phyloP scores from a whole-genome alignment of 441 rosid species.

The Corymbia calophylla region DNA sequence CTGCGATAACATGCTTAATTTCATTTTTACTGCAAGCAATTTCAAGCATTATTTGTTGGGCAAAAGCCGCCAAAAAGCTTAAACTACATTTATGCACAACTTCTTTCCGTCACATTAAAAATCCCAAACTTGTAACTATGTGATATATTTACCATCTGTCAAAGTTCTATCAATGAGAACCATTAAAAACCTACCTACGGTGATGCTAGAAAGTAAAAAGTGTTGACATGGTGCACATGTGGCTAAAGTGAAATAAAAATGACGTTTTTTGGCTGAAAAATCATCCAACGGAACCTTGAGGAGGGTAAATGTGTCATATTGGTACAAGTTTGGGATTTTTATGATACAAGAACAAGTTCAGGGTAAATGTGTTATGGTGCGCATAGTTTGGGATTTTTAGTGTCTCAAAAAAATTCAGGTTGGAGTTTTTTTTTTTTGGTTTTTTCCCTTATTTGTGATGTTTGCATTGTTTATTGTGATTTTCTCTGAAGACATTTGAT shows the following conservation, averaged over 20 bases:
- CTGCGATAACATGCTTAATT: background rate
- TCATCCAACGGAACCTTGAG: background rate
- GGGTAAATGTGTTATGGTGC: background rate
- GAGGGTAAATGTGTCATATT: background rate
- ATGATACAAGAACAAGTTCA: background rate
- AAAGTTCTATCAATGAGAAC: background rate
- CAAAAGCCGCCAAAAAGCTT: background rate
- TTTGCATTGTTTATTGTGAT: background rate
- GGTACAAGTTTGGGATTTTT: background rate
- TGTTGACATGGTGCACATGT: rapidly evolving
- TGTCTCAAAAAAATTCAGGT: background rate
- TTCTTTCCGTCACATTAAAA: no score
- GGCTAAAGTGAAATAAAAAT: background rate
- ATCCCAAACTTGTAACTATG: background rate
- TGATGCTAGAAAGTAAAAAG: background rate
- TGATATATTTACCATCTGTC: background rate
- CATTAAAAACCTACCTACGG: background rate
- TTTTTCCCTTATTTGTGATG: background rate
- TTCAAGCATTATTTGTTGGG: background rate
- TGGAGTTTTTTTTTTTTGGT: background rate
- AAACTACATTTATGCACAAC: no score
- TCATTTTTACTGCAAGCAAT: background rate
- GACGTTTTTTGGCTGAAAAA: background rate
- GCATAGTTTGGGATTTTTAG: background rate
- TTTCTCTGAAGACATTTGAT: background rate